Evolutionary conservation across 2,329 filamentous ascomycete species (phyloP), one percentile per base, ranked within the genome.

Genomic region (Emericellopsis atlantica): DNA sequence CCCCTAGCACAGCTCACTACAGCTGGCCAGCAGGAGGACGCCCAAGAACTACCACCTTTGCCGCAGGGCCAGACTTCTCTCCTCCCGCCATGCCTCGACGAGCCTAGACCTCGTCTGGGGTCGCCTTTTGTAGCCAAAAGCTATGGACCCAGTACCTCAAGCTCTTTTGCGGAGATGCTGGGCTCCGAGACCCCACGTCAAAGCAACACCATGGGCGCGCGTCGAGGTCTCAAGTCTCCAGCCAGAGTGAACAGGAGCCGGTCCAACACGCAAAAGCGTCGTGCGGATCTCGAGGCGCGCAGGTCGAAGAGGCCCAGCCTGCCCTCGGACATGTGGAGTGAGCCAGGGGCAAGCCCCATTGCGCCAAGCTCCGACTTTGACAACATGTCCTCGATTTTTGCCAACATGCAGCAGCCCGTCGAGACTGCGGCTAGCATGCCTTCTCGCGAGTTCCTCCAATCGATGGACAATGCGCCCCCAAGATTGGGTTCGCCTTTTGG

Each of bases 61-160:
- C 37, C 37, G 15, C 26, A 29, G 9, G 26, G 9, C 26, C 8
- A 29, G 9, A 12, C 26, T 7, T 29, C 26, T 12, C 26, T 12
- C 12, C 26, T 29, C 6, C 26, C 36, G 16, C 16, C 37, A 9
- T 6, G 7, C 32, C 15, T 18, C 9, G 15, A 32, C 18, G 26
- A 40, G 26, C 15, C 5, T 10, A 32, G 39, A 8, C 22, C 55
- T 10, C 64, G 66, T 4, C 62, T 76, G 4, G 71, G 66, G 2
- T 76, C 74, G 4, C 73, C 74, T 0, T 77, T 79, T 44, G 58
- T 64, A 16, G 66, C 73, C 26, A 70, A 64, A 45, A 80, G 74
- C 48, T 80, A 80, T 47, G 76, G 76, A 0, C 76, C 75, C 2
- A 79, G 72, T 55, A 75, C 74, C 11, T 76, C 75, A 4, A 62